These are phyloP conservation scores for Dictyostelium firmibasis DNA, from an alignment of 78 protist genomes.

Conservation along the genomic window DNA sequence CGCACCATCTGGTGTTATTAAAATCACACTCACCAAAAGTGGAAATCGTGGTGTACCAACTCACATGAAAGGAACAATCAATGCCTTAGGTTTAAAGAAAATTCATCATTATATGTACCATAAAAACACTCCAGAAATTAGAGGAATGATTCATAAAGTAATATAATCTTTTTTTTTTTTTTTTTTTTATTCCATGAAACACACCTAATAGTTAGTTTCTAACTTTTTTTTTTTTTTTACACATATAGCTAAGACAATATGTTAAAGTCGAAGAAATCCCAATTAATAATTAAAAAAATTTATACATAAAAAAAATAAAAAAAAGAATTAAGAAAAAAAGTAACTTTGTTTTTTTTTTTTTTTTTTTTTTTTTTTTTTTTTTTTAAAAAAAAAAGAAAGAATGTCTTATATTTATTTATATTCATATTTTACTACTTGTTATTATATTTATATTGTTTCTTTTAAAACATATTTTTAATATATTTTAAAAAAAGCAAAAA, in stretches of 20 bases:
- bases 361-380: neutral
- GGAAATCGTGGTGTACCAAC: neutral
- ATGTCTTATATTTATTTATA: neutral
- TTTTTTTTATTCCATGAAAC: neutral
- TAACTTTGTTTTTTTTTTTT: neutral
- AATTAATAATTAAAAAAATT: neutral
- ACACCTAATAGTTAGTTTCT: neutral
- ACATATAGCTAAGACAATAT: neutral
- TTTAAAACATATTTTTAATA: neutral
- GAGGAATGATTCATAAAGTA: constrained; percentile 79
- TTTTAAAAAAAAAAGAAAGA: neutral
- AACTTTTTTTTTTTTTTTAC: neutral
- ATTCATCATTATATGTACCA: constrained; percentile 27
- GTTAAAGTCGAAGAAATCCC: constrained; percentile 14
- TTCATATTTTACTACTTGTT: neutral
- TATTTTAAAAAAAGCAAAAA: neutral
- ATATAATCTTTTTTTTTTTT: neutral
- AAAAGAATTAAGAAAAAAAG: neutral
- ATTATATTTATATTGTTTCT: neutral
- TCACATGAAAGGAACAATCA: constrained; percentile 35
- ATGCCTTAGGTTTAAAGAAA: constrained; percentile 54
- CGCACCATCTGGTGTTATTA: constrained; percentile 64
- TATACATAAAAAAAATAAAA: neutral
- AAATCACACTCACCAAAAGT: constrained; percentile 45
- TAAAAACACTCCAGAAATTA: constrained; percentile 69